Evolutionary conservation across 768 basidiomycete species (phyloP).

Genomic region (Brasilioporus rufonigricans): DNA sequence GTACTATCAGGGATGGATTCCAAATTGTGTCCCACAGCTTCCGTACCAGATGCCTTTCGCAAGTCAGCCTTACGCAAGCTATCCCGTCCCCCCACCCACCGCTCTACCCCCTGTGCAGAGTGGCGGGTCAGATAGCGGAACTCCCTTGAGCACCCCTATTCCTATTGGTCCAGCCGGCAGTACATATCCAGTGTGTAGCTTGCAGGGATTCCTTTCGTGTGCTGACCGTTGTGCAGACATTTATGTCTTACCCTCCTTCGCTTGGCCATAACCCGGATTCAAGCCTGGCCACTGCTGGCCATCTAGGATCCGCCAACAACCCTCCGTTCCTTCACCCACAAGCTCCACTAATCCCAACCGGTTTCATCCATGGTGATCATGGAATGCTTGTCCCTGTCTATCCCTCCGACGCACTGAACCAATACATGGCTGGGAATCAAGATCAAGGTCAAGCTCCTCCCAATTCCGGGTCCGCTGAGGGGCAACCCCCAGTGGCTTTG

Average conservation of each 20-base stretch:
- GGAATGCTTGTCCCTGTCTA: constrained; percentile 73
- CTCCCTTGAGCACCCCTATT: constrained; percentile 29
- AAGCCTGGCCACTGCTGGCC: constrained; percentile 22
- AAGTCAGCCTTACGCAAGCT: constrained; percentile 43
- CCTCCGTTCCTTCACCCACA: constrained; percentile 30
- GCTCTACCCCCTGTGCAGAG: constrained; percentile 25
- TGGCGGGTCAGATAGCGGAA: constrained; percentile 40
- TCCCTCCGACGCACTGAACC: constrained; percentile 64
- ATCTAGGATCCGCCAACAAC: constrained; percentile 16
- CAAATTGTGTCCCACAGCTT: constrained; percentile 47
- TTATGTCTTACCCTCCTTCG: constrained; percentile 47
- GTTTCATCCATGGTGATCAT: constrained; percentile 71
- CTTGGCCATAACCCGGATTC: constrained; percentile 31
- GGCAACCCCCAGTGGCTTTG: constrained; percentile 33
- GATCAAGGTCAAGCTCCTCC: constrained; percentile 18
- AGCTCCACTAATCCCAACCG: constrained; percentile 60
- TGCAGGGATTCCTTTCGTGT: neutral
- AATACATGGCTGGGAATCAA: constrained; percentile 57
- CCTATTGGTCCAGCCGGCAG: constrained; percentile 38
- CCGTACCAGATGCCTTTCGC: constrained; percentile 54
- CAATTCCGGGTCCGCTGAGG: constrained; percentile 24
- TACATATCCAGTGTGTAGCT: constrained; percentile 47
- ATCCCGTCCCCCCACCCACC: constrained; percentile 34
- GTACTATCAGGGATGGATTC: constrained; percentile 55
- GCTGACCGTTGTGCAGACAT: constrained; percentile 36